These are phyloP conservation scores for Fraxinus ornus DNA, from an alignment of 305 asterid genomes.

Conservation along the genomic window DNA sequence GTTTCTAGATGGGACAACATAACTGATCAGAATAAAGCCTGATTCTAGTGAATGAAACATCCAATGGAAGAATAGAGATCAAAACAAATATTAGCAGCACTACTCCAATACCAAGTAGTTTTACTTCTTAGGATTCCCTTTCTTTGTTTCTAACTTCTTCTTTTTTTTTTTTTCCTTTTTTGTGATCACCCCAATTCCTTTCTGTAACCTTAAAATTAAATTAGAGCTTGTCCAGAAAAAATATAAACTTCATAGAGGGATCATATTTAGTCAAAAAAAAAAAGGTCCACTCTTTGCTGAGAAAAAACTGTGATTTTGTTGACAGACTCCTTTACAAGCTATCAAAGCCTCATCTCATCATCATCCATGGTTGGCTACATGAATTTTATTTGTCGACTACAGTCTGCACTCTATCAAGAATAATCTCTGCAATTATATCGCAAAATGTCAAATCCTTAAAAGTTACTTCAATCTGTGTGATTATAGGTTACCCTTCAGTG, in stretches of 20 bases:
- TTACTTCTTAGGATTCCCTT: neutral
- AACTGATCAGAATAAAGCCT: neutral
- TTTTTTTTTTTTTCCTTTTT: neutral
- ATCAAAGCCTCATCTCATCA: neutral
- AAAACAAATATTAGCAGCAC: neutral
- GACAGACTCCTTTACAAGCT: neutral
- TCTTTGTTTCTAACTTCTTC: neutral
- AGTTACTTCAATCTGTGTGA: neutral
- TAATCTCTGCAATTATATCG: neutral
- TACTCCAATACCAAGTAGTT: neutral
- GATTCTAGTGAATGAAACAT: neutral
- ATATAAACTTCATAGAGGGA: neutral
- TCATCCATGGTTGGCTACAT: neutral
- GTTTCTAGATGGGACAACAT: slow-evolving; percentile 9
- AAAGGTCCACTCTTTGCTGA: neutral
- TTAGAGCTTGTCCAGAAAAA: neutral
- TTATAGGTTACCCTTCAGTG: neutral
- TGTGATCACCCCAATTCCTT: neutral
- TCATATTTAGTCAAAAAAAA: neutral
- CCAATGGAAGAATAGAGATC: slow-evolving; percentile 5
- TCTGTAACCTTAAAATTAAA: neutral
- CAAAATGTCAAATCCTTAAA: neutral
- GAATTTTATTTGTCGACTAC: neutral
- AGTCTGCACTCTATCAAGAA: neutral
- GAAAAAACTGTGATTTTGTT: neutral